phyloP scores from a whole-genome alignment of 2,329 filamentous ascomycete species.

The Microdochium nivale region DNA sequence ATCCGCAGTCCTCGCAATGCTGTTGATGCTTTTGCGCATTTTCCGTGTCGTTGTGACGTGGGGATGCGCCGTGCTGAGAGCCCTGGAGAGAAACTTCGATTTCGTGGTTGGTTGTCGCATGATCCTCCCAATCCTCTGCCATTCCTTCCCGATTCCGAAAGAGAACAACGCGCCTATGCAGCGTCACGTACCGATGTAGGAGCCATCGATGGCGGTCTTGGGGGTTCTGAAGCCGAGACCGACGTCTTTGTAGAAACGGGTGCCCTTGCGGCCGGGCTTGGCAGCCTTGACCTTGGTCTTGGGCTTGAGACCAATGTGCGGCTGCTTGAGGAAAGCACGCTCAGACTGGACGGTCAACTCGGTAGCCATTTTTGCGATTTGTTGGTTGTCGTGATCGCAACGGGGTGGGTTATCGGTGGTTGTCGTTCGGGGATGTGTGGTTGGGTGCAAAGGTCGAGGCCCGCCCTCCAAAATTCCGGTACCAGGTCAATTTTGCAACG shows the following conservation, averaged over 20 bases:
- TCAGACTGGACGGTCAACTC: constrained; percentile 99
- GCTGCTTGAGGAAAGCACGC: constrained; percentile 99
- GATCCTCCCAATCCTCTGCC: neutral
- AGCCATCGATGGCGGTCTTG: constrained; percentile 97
- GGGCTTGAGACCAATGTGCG: constrained; percentile 98
- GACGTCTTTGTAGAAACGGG: constrained; percentile 90
- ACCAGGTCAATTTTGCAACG: neutral
- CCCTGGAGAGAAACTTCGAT: neutral
- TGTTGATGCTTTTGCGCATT: no score
- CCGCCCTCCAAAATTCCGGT: neutral
- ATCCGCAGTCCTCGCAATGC: neutral
- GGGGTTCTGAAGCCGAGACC: constrained; percentile 98
- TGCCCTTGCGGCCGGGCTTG: constrained; percentile 66
- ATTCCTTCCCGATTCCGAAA: neutral
- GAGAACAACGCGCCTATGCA: neutral
- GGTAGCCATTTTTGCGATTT: constrained; percentile 75
- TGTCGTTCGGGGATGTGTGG: constrained; percentile 21
- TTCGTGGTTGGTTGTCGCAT: neutral
- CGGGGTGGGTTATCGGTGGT: constrained; percentile 25
- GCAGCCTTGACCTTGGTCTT: constrained; percentile 83
- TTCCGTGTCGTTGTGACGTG: no score
- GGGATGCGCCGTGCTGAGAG: no score
- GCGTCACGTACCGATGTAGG: constrained; percentile 85
- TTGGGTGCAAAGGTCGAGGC: constrained; percentile 12
- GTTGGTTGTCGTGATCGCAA: constrained; percentile 31